Conservation (phyloP, 148 eudicot species). For the Heliamphora exappendiculata region DNA sequence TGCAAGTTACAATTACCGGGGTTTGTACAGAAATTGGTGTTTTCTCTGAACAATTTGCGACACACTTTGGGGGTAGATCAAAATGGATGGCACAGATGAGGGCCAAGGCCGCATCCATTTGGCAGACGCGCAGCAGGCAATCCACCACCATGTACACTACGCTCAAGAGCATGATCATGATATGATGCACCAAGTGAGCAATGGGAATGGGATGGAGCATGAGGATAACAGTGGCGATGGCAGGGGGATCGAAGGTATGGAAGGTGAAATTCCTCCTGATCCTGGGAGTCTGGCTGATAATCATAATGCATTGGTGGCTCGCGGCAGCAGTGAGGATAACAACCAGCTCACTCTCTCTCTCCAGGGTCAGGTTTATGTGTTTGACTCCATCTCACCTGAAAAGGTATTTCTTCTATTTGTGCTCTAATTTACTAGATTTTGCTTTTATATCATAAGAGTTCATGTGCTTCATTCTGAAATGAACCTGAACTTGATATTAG, state of each 20-base stretch:
- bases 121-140: conserved; percentile 32
- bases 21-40: not conserved
- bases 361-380: conserved; percentile 78
- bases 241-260: conserved; percentile 38
- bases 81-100: conserved; percentile 45
- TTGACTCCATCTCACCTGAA: conserved; percentile 72
- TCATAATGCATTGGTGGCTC: conserved; percentile 32
- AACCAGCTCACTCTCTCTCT: conserved; percentile 79
- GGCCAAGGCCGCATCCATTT: conserved; percentile 31
- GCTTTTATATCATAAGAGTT: not conserved
- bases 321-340: conserved; percentile 27
- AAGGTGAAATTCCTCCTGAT: conserved; percentile 43
- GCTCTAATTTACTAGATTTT: not conserved
- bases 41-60: not conserved
- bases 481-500: not conserved
- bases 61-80: not conserved
- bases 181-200: conserved; percentile 52
- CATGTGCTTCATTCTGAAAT: not conserved
- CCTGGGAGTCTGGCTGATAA: conserved; percentile 39
- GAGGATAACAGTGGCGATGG: conserved; percentile 33
- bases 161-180: conserved; percentile 44
- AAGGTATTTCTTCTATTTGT: conserved; percentile 30
- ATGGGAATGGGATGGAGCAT: conserved; percentile 50
- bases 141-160: conserved; percentile 39
- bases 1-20: not conserved